Percentiles rank a stretch among this genome's conserved stretches.
Conservation (phyloP, 441 rosid species). For the Populus tomentosa region DNA sequence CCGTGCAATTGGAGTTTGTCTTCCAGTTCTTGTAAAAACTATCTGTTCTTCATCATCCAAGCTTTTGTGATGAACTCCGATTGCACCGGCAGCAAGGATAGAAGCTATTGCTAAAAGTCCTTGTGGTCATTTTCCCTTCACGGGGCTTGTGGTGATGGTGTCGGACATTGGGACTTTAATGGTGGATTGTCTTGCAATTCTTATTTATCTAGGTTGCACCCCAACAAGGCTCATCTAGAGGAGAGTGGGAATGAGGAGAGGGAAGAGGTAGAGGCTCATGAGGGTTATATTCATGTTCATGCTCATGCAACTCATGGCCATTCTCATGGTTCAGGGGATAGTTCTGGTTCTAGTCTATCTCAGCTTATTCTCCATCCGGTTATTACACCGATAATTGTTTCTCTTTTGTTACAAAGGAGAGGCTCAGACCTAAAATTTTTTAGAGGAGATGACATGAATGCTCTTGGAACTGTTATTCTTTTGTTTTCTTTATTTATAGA, state of each 20-base stretch:
- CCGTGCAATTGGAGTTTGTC: constrained; percentile 47
- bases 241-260: background rate
- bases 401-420: too few species aligned
- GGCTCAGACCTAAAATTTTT: too few species aligned
- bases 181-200: constrained; percentile 41
- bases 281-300: constrained; percentile 19
- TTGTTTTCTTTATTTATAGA: background rate
- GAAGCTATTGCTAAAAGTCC: constrained; percentile 19
- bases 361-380: constrained; percentile 46
- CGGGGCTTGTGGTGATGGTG: constrained; percentile 56
- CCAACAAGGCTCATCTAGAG: background rate
- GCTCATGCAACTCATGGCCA: constrained; percentile 45
- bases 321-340: constrained; percentile 12
- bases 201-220: constrained; percentile 19
- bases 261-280: background rate
- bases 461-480: background rate
- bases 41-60: constrained; percentile 47
- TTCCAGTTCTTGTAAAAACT: constrained; percentile 37
- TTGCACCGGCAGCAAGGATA: too few species aligned
- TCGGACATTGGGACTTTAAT: constrained; percentile 44
- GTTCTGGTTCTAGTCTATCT: constrained; percentile 13
- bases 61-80: constrained; percentile 35
- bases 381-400: constrained; percentile 28
- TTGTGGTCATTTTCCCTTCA: constrained; percentile 52
- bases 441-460: too few species aligned